phyloP scores from a whole-genome alignment of 345 rosid genomes.

The Corymbia maculata region DNA sequence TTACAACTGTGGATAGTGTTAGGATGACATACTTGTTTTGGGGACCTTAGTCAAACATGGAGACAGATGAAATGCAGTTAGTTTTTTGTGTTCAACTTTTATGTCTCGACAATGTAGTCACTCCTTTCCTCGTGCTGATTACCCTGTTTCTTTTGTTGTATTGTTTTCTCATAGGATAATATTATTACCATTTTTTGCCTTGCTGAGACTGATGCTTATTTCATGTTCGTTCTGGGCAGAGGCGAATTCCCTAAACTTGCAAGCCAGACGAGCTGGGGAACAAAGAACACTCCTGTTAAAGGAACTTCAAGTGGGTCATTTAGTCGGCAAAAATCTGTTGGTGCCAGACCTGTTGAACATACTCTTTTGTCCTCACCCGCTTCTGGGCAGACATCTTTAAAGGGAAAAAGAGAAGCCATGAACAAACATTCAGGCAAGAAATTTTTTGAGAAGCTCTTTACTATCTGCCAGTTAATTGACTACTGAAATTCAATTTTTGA shows the following conservation, averaged over 20 bases:
- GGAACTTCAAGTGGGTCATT: slow-evolving; percentile 34
- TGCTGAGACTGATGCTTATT: not conserved
- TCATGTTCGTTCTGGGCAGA: slow-evolving; percentile 20
- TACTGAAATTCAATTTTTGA: not conserved
- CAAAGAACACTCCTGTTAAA: slow-evolving; percentile 55
- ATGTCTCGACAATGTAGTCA: not conserved
- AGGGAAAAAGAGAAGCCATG: slow-evolving; percentile 46
- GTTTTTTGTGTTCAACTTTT: not conserved
- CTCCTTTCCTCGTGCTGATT: not conserved
- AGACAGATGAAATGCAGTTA: not conserved
- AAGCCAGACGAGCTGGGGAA: slow-evolving; percentile 62
- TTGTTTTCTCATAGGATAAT: not conserved
- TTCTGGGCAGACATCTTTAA: slow-evolving; percentile 33
- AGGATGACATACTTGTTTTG: not conserved
- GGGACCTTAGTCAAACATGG: not conserved
- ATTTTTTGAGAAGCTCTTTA: not conserved
- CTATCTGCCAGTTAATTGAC: not conserved
- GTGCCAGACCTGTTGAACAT: slow-evolving; percentile 36
- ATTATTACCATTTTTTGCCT: not conserved
- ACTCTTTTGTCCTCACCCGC: slow-evolving; percentile 43
- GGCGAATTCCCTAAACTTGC: slow-evolving; percentile 53
- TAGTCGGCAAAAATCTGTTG: slow-evolving; percentile 60
- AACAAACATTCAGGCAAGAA: slow-evolving; percentile 61
- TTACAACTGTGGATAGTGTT: not conserved
- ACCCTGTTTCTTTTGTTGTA: not conserved